A percentile compares a stretch with the other conserved stretches of the same genome.
These are phyloP conservation scores for Carex pumila DNA, from an alignment of 176 grass and related monocot genomes.

Conservation along the genomic window DNA sequence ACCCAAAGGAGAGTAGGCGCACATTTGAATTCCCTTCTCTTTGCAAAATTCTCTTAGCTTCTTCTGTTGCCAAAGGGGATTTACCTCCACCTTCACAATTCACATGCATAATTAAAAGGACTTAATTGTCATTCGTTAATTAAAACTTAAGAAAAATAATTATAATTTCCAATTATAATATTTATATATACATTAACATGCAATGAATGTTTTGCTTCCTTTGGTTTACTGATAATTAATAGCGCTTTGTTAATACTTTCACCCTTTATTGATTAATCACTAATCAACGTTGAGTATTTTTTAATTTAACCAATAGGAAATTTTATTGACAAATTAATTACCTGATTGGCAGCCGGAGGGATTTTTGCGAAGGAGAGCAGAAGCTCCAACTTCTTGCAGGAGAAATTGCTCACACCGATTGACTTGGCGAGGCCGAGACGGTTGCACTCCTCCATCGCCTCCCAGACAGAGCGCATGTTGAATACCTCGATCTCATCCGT, in stretches of 20 bases:
- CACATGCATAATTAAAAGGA: neutral
- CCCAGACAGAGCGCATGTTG: conserved; percentile 16
- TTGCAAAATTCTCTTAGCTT: conserved; percentile 63
- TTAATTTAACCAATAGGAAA: neutral
- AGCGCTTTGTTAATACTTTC: neutral
- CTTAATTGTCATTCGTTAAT: neutral
- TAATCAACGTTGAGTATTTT: neutral
- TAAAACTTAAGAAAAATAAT: neutral
- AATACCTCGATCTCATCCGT: conserved; percentile 21
- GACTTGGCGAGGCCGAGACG: neutral
- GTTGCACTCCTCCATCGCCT: conserved; percentile 27
- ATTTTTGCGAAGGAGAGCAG: conserved; percentile 23
- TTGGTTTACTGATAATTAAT: neutral
- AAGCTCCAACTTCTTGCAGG: conserved; percentile 30
- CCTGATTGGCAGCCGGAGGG: conserved; percentile 29
- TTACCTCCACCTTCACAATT: conserved; percentile 62
- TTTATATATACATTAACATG: neutral
- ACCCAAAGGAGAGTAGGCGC: conserved; percentile 56
- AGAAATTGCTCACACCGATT: conserved; percentile 32
- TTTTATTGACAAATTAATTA: neutral
- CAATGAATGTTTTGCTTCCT: neutral
- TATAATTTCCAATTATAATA: neutral
- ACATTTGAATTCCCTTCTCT: conserved; percentile 47
- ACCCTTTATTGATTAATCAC: too few species aligned
- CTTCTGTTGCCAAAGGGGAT: conserved; percentile 67